Evolutionary conservation across 2,329 filamentous ascomycete species (phyloP), one percentile per base, ranked within the genome.

Genomic region (Hypoxylon sp.): DNA sequence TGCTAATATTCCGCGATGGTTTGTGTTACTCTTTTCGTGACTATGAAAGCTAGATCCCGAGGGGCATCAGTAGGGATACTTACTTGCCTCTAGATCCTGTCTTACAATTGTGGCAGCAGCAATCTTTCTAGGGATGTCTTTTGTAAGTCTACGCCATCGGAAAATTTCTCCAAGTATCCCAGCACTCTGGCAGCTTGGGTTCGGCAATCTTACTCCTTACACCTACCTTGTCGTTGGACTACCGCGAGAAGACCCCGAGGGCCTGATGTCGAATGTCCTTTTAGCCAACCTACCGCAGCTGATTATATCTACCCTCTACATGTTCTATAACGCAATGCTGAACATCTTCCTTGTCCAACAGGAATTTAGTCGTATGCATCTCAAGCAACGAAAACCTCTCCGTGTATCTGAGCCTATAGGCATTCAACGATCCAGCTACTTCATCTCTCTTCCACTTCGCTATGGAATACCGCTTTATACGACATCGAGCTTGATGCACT

Each of bases 231-330:
- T 72, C 12, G 45, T 74, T 27, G 52, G 65, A 5, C 70, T 76
- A 1, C 73, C 75, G 3, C 60, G 69, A 1, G 45, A 58, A 1
- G 77, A 78, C 32, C 74, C 76, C 0, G 63, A 29, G 2, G 77
- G 76, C 0, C 57, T 79, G 6, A 72, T 79, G 21, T 29, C 50
- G 5, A 79, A 78, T 39, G 75, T 79, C 1, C 72, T 84, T 16
- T 19, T 85, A 0, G 81, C 79, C 34, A 87, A 87, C 65, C 25
- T 77, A 0, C 82, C 83, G 0, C 84, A 87, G 65, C 55, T 83
- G 0, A 55, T 85, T 3, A 63, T 85, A 0, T 84, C 81, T 0
- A 70, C 82, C n/a, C 50, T 82, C 1, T 85, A 86, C 68, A 71
- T 84, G 2, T 70, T 75, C 0, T 79, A 80, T 70, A 85, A 85